A percentile compares a stretch with the other conserved stretches of the same genome.
Evolutionary conservation across 1,284 basidiomycete species (phyloP).

Genomic region (Ustilago crameri): DNA sequence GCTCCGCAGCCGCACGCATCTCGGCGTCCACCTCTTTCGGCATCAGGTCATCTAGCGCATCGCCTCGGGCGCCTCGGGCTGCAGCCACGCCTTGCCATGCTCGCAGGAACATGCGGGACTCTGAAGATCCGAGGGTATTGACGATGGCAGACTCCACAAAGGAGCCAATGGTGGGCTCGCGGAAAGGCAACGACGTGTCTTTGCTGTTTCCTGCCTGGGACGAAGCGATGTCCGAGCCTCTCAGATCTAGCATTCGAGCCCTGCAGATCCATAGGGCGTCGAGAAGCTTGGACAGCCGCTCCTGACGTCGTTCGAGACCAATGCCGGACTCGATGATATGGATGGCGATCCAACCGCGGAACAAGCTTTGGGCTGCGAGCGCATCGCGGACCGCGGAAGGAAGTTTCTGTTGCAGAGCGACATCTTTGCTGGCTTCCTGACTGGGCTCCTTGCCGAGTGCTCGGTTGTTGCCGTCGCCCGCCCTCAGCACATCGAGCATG

Average conservation of each 20-base stretch:
- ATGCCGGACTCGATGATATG: constrained; percentile 63
- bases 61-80: constrained; percentile 42
- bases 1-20: constrained; percentile 24
- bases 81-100: constrained; percentile 63
- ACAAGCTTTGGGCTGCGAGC: constrained; percentile 56
- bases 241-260: constrained; percentile 54
- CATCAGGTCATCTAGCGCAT: constrained; percentile 46
- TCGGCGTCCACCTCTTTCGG: constrained; percentile 27
- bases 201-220: constrained; percentile 10
- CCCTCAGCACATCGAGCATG: constrained; percentile 50
- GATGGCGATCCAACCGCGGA: constrained; percentile 62
- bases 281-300: constrained; percentile 56
- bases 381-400: constrained; percentile 57
- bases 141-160: constrained; percentile 64
- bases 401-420: constrained; percentile 46
- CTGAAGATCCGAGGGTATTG: constrained; percentile 54
- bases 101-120: constrained; percentile 55
- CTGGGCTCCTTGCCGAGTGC: constrained; percentile 9
- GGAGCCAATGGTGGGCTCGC: constrained; percentile 58
- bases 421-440: constrained; percentile 1
- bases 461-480: constrained; percentile 4
- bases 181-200: constrained; percentile 43
- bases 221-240: constrained; percentile 22
- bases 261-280: constrained; percentile 63
- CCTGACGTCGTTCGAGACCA: constrained; percentile 54